Evolutionary conservation across 208 protist species (phyloP).

Genomic region (Leishmania turanica): DNA sequence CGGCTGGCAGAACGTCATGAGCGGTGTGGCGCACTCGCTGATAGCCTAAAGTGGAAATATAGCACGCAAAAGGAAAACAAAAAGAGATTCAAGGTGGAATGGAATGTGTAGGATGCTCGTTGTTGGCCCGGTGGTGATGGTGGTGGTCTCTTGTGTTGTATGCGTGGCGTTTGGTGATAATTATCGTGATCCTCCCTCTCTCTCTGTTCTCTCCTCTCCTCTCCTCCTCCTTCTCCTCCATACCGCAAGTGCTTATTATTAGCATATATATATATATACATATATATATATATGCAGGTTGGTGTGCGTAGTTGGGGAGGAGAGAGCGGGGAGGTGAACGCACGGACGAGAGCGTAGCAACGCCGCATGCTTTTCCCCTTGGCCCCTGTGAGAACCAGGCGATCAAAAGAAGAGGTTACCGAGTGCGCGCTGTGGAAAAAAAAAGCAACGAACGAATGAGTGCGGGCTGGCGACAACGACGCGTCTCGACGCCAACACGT

Average conservation of each 20-base stretch:
- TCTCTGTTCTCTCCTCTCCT: neutral
- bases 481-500: neutral
- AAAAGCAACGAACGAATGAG: neutral
- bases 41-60: neutral
- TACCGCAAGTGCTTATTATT: neutral
- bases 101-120: neutral
- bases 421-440: neutral
- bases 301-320: neutral
- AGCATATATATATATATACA: too few species aligned
- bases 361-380: neutral
- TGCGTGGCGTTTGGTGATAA: neutral
- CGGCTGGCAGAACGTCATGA: neutral
- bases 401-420: neutral
- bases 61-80: neutral
- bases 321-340: neutral
- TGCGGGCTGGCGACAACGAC: neutral
- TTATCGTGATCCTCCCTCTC: neutral
- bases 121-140: neutral
- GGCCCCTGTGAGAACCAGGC: neutral
- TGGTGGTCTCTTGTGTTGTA: neutral
- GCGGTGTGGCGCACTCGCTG: neutral
- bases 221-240: neutral
- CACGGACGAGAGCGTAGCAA: neutral
- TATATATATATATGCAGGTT: neutral
- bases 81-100: neutral